Evolutionary conservation across 2,329 filamentous ascomycete genomes (phyloP).

Genomic region (Nakataea oryzae): DNA sequence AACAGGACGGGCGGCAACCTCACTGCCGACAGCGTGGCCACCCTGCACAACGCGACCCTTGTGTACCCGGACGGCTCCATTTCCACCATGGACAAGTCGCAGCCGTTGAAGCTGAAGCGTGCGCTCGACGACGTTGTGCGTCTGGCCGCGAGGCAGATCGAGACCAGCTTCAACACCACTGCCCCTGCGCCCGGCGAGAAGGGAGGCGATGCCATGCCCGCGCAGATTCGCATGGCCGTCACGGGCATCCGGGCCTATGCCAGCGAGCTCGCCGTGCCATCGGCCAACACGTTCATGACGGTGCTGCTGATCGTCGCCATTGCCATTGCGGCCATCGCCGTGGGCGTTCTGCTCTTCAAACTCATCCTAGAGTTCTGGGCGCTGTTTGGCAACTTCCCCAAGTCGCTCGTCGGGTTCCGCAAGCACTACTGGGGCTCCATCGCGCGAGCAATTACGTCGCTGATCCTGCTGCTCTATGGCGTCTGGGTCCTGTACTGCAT

Average conservation of each 20-base stretch:
- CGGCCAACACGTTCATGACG: conserved; percentile 93
- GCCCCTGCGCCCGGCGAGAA: conserved; percentile 12
- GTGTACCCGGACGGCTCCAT: conserved; percentile 54
- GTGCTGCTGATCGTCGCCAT: conserved; percentile 83
- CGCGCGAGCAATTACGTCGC: conserved; percentile 75
- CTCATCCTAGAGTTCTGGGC: conserved; percentile 86
- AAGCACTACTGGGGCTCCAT: conserved; percentile 95
- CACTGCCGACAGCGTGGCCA: conserved; percentile 65
- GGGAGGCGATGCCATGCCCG: conserved; percentile 13
- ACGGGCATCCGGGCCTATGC: conserved; percentile 72
- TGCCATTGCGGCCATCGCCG: conserved; percentile 70
- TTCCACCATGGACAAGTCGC: conserved; percentile 23
- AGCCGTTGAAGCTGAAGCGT: conserved; percentile 41
- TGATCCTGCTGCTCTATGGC: conserved; percentile 87
- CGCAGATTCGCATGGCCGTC: conserved; percentile 37
- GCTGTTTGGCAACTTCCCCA: conserved; percentile 77
- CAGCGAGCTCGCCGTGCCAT: conserved; percentile 75
- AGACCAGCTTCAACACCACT: conserved; percentile 32
- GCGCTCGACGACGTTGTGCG: conserved; percentile 33
- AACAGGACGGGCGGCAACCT: conserved; percentile 74
- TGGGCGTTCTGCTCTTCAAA: conserved; percentile 83
- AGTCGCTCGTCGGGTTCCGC: conserved; percentile 71
- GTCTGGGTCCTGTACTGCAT: conserved; percentile 94
- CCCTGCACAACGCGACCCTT: conserved; percentile 65
- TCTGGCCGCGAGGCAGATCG: conserved; percentile 42